Evolutionary conservation across 176 grass and related monocot species (phyloP).

Genomic region (Avena atlantica): DNA sequence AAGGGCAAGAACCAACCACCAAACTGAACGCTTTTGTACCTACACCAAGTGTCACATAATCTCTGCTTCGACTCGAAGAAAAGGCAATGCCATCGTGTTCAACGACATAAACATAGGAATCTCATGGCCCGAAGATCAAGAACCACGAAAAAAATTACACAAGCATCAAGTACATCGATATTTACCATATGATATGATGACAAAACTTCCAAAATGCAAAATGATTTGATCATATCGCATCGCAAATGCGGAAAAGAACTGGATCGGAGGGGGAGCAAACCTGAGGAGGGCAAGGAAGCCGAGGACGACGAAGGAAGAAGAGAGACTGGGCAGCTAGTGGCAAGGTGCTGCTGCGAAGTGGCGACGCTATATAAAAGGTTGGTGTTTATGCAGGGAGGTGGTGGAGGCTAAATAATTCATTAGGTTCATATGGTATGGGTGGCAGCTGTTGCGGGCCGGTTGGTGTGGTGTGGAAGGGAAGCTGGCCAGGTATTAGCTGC

Average conservation of each 20-base stretch:
- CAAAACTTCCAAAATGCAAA: neutral
- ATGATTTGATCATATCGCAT: neutral
- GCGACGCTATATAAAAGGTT: conserved; percentile 49
- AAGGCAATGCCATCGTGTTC: neutral
- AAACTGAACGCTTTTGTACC: neutral
- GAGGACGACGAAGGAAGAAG: conserved; percentile 17
- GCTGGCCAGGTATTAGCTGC: conserved; percentile 40
- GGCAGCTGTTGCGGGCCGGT: conserved; percentile 53
- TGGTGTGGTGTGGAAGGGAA: conserved; percentile 23
- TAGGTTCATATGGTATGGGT: conserved; percentile 41
- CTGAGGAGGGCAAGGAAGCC: conserved; percentile 47
- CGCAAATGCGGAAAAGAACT: conserved; percentile 13
- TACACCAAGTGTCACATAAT: conserved; percentile 24
- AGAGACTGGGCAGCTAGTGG: conserved; percentile 28
- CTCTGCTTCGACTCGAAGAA: conserved; percentile 52
- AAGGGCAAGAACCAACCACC: conserved; percentile 29
- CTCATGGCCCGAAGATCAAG: neutral
- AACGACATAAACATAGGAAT: neutral
- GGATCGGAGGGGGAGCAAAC: conserved; percentile 27
- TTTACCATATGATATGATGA: neutral
- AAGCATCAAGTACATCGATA: neutral
- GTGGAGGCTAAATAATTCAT: conserved; percentile 18
- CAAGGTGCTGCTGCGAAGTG: conserved; percentile 32
- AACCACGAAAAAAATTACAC: neutral
- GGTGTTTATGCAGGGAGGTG: conserved; percentile 46